A percentile compares a stretch with the other conserved stretches of the same genome.
These are phyloP conservation scores for Malassezia equina DNA, from an alignment of 1,284 basidiomycete genomes.

Conservation along the genomic window DNA sequence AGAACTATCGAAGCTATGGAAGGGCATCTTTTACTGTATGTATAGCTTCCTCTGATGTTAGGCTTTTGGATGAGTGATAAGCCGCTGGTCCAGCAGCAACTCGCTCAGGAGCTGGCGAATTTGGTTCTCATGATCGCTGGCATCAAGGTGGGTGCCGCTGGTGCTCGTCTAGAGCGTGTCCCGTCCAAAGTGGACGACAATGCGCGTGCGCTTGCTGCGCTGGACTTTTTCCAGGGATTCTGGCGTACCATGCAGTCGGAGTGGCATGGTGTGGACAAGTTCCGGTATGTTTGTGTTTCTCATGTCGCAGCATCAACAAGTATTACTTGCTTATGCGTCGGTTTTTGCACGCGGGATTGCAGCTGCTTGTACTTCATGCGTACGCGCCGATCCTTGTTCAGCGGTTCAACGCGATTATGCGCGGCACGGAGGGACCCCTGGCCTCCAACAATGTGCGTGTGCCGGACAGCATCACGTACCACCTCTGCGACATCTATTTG, in stretches of 20 bases:
- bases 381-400: slow-evolving; percentile 56
- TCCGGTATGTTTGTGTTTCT: neutral
- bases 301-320: slow-evolving; percentile 58
- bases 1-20: slow-evolving; percentile 91
- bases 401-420: slow-evolving; percentile 17
- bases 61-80: slow-evolving; percentile 98
- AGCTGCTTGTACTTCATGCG: slow-evolving; percentile 60
- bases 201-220: slow-evolving; percentile 9
- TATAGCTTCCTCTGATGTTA: neutral
- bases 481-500: slow-evolving; percentile 79
- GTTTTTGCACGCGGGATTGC: slow-evolving; percentile 74
- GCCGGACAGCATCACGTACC: slow-evolving; percentile 60
- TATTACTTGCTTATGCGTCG: slow-evolving; percentile 87
- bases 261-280: slow-evolving; percentile 18
- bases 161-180: neutral
- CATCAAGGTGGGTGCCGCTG: neutral
- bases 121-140: slow-evolving; percentile 49
- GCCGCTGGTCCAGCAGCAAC: slow-evolving; percentile 82
- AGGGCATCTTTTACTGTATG: slow-evolving; percentile 80
- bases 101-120: slow-evolving; percentile 74
- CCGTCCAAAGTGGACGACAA: neutral
- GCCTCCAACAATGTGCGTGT: slow-evolving; percentile 57
- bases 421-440: slow-evolving; percentile 18
- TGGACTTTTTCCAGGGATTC: slow-evolving; percentile 17
- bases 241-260: slow-evolving; percentile 55